Evolutionary conservation across 1,284 basidiomycete genomes (phyloP), one percentile per base, ranked within the genome.

Genomic region (Apiotrichum montevideense): DNA sequence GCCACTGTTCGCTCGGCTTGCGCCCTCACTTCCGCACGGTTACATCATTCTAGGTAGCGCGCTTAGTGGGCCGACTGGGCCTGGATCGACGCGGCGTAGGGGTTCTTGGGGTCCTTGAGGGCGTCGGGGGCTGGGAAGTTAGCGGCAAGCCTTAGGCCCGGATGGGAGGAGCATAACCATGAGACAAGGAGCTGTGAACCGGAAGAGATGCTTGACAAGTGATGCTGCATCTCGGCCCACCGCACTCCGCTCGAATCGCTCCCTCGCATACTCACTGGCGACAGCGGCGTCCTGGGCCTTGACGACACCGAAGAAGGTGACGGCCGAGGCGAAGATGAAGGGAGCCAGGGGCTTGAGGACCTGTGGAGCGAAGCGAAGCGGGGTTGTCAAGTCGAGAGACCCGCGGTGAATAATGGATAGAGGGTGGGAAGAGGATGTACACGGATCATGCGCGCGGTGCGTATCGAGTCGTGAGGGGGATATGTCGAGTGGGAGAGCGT

Each of bases 271-370:
- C 72, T 61, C 63, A 73, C 72, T 63, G 54, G 65, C 60, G 43
- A 72, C 59, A 62, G 58, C 69, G 40, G 63, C 54, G 46, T 63
- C 62, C 66, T 75, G 73, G 51, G 66, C 50, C 68, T 72, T 72
- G 55, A 49, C 50, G 49, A 72, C 70, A 55, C 69, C 71, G 57
- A 56, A 67, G 50, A 62, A 65, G 63, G 69, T 69, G 59, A 73
- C 60, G 54, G 51, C 66, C 35, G 63, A 59, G 54, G 67, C 67
- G 62, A 70, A 59, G 61, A 72, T 59, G 71, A 75, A 75, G 49
- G 73, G 71, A 60, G 64, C 66, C 53, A 72, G 52, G 54, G 73
- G 73, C 64, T 70, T 69, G 56, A 66, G 46, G 63, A 73, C 59
- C 73, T 75, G 64, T 54, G 35, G 15, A 3, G 29, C n/a, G 35